Evolutionary conservation across 73 alveolate species (phyloP), one percentile per base, ranked within the genome.

Genomic region (Symbiodinium natans): DNA sequence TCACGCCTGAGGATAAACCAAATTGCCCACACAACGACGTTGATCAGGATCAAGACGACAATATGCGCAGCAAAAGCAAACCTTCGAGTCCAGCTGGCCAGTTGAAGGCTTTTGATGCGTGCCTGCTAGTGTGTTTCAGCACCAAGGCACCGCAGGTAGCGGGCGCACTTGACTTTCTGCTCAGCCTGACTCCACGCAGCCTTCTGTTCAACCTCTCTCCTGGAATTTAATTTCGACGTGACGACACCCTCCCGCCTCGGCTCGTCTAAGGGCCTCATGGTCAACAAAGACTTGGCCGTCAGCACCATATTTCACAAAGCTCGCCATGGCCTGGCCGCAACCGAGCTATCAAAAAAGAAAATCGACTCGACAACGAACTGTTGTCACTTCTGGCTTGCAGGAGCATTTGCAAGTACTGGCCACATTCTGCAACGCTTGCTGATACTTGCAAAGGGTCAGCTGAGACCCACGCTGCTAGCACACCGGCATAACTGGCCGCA

Each of bases 21-120:
- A 82, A 90, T 90, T 40, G 48, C 52, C 97, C 97, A 90, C 77
- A 90, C 97, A 17, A 90, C 75, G 80, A 90, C 29, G 97, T 90
- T 90, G 80, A 90, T 85, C 87, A 90, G 48, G 4, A 90, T 29
- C 88, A 90, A 68, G 52, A 41, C 75, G 33, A 85, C 74, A 9
- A 34, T 52, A 31, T 90, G 97, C 46, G 97, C 97, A 73, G 46
- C 48, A 85, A 90, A 90, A 68, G 97, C 97, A 33, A 90, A 90
- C 97, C 97, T 90, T 17, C 8, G n/a, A n/a, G n/a, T n/a, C n/a
- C n/a, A n/a, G n/a, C n/a, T n/a, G n/a, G n/a, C n/a, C n/a, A n/a
- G n/a, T n/a, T n/a, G n/a, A n/a, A n/a, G n/a, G n/a, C n/a, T n/a
- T n/a, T n/a, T n/a, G n/a, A n/a, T n/a, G n/a, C n/a, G n/a, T n/a